These are phyloP conservation scores for Dryas integrifolia DNA, from an alignment of 331 rosid genomes.

Conservation along the genomic window DNA sequence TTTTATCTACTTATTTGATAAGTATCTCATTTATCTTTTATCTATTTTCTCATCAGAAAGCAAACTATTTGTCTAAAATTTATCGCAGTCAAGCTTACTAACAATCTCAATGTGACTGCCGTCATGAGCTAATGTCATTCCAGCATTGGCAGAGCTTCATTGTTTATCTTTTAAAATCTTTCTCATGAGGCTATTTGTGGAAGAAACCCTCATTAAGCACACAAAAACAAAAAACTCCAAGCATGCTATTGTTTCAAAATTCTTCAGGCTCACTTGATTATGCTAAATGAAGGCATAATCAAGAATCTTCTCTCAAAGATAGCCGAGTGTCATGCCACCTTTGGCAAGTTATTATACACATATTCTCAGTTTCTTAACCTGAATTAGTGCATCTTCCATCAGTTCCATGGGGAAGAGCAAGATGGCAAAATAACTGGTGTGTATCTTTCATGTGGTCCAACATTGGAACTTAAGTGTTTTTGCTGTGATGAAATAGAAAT, in stretches of 20 bases:
- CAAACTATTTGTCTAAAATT: not conserved
- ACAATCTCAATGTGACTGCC: not conserved
- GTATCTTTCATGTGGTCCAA: not conserved
- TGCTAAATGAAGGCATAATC: not conserved
- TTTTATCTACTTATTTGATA: too few relatives aligned
- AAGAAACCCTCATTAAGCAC: not conserved
- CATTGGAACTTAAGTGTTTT: not conserved
- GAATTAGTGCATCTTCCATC: not conserved
- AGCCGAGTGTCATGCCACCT: not conserved
- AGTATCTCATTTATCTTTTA: not conserved
- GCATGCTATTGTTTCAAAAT: not conserved
- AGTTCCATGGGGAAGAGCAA: too few relatives aligned
- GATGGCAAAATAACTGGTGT: not conserved
- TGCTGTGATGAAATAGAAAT: not conserved
- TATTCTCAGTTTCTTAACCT: not conserved
- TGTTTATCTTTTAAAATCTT: not conserved
- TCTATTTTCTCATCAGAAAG: slow-evolving; percentile 1
- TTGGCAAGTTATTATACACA: not conserved
- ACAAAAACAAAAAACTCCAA: not conserved
- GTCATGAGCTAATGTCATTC: not conserved
- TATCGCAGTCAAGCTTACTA: not conserved
- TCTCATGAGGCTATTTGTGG: not conserved
- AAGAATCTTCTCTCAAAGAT: not conserved
- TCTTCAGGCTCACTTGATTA: not conserved
- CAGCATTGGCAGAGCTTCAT: not conserved